A percentile compares a stretch with the other conserved stretches of the same genome.
These are phyloP conservation scores for Pseudodiploospora longispora DNA, from an alignment of 2,329 filamentous ascomycete genomes.

Conservation along the genomic window DNA sequence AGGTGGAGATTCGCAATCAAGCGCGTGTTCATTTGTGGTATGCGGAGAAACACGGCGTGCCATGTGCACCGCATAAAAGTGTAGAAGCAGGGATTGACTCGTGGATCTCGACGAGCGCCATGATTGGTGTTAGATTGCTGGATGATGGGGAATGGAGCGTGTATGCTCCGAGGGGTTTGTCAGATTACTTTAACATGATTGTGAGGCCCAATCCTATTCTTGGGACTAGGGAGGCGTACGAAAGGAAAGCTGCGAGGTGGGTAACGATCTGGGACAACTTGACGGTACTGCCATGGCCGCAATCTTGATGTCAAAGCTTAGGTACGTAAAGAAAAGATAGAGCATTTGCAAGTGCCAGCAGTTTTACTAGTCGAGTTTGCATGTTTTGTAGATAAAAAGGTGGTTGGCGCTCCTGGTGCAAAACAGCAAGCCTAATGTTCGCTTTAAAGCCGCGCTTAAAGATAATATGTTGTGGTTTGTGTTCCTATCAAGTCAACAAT, in stretches of 20 bases:
- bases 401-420: too few species aligned
- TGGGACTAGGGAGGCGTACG: slow-evolving; percentile 19
- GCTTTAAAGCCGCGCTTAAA: too few species aligned
- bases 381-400: too few species aligned
- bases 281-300: not conserved
- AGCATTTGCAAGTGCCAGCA: too few species aligned
- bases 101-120: slow-evolving; percentile 28
- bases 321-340: too few species aligned
- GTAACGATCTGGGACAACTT: not conserved
- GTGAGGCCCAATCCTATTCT: slow-evolving; percentile 24
- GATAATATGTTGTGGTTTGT: too few species aligned
- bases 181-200: slow-evolving; percentile 25
- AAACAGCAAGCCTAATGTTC: too few species aligned
- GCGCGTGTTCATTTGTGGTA: slow-evolving; percentile 32
- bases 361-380: too few species aligned
- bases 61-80: slow-evolving; percentile 21
- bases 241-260: slow-evolving; percentile 25
- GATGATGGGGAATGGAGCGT: slow-evolving; percentile 21
- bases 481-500: too few species aligned
- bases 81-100: slow-evolving; percentile 24
- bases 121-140: slow-evolving; percentile 22
- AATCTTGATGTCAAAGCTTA: too few species aligned
- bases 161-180: slow-evolving; percentile 27
- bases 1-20: slow-evolving; percentile 31
- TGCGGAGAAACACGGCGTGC: slow-evolving; percentile 20